Evolutionary conservation across 345 rosid species (phyloP), one percentile per base, ranked within the genome.

Genomic region (Rhodomyrtus tomentosa): DNA sequence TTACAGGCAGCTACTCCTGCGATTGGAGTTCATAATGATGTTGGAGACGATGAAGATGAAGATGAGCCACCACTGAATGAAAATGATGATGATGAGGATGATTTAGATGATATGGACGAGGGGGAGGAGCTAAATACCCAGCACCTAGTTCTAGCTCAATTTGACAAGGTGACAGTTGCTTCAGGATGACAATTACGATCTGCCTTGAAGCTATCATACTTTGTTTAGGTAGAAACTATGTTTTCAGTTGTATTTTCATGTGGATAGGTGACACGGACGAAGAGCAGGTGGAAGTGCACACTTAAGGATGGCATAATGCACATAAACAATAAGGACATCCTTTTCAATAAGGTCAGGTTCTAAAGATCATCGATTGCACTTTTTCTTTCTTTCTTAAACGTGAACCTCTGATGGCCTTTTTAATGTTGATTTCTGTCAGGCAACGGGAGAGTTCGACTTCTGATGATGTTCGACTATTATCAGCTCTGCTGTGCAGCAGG

Each of bases 301-400:
- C 92, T 97, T 90, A 97, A 97, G 92, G 98, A 97, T 81, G 99
- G 98, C 83, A 95, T 97, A 86, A 95, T 97, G 98, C 99, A 93
- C 86, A 95, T 95, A 90, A 95, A 95, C 91, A 92, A 96, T 50
- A 93, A 94, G 87, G 99, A 97, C 90, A 90, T 95, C 90, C 96
- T 97, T 89, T 97, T 97, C 87, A 97, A 95, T 85, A 95, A 94
- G 96, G 99, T 96, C 49, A 68, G 84, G 40, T 20, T 81, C 56
- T 52, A 32, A 40, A 55, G 42, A 29, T 50, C 42, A 85, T 53
- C 81, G 83, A 29, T 59, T 81, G 53, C 73, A n/a, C 73, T 18
- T 81, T 32, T 79, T 53, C 52, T 10, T 24, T 32, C 21, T 18
- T 73, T 20, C 50, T 73, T 38, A 15, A 12, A 29, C 58, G 50